These are phyloP conservation scores for Penicillium paradoxum DNA, from an alignment of 495 filamentous ascomycete genomes.

Conservation along the genomic window DNA sequence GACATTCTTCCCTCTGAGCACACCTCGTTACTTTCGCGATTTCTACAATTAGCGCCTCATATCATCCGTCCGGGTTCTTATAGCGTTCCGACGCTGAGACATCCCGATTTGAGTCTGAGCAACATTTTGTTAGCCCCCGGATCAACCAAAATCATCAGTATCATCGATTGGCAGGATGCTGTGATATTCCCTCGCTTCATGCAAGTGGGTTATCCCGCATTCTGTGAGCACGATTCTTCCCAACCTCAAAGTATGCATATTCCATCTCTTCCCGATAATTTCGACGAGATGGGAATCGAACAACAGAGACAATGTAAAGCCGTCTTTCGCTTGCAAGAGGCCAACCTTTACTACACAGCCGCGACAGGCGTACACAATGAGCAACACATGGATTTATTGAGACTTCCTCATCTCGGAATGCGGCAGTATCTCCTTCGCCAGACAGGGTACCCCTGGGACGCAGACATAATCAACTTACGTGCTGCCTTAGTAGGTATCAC, in stretches of 20 bases:
- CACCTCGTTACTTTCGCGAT: slow-evolving; percentile 25
- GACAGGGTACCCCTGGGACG: slow-evolving; percentile 35
- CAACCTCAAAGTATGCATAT: slow-evolving; percentile 28
- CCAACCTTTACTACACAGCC: slow-evolving; percentile 38
- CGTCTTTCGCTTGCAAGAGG: slow-evolving; percentile 29
- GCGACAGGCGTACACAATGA: slow-evolving; percentile 31
- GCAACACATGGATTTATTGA: slow-evolving; percentile 23
- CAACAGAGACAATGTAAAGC: slow-evolving; percentile 24
- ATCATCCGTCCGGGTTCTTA: slow-evolving; percentile 18
- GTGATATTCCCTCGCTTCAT: slow-evolving; percentile 29
- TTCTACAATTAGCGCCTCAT: slow-evolving; percentile 27
- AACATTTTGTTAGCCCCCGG: slow-evolving; percentile 31
- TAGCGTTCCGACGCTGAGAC: slow-evolving; percentile 26
- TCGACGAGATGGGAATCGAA: slow-evolving; percentile 22
- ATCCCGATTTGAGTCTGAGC: slow-evolving; percentile 30
- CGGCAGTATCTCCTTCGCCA: slow-evolving; percentile 31
- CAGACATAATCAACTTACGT: slow-evolving; percentile 32
- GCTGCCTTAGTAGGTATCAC: slow-evolving; percentile 33
- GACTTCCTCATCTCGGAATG: slow-evolving; percentile 27
- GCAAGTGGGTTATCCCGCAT: slow-evolving; percentile 37
- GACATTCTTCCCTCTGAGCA: slow-evolving; percentile 28
- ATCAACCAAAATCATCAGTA: slow-evolving; percentile 28
- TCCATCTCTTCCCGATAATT: slow-evolving; percentile 29
- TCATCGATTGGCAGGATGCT: slow-evolving; percentile 36
- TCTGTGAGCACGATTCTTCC: slow-evolving; percentile 33